Evolutionary conservation across 1,284 basidiomycete species (phyloP).

Genomic region (Anthracocystis setariae): DNA sequence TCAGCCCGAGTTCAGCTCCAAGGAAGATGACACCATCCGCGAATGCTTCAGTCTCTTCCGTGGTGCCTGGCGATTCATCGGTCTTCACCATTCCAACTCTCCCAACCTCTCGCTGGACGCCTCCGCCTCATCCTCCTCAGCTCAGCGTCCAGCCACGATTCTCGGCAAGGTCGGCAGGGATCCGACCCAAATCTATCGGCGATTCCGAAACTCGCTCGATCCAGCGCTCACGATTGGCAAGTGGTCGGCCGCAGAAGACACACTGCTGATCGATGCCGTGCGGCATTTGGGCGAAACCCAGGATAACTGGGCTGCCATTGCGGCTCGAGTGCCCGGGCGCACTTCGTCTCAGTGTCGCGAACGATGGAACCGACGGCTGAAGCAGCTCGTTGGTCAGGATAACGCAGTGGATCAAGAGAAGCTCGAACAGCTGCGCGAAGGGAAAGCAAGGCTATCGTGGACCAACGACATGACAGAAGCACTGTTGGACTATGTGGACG

Average conservation of each 20-base stretch:
- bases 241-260: constrained; percentile 36
- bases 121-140: not conserved
- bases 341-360: constrained; percentile 44
- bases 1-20: constrained; percentile 22
- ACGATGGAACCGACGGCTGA: constrained; percentile 30
- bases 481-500: constrained; percentile 19
- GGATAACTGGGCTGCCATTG: constrained; percentile 32
- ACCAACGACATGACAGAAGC: constrained; percentile 23
- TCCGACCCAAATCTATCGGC: constrained; percentile 23
- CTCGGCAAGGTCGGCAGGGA: constrained; percentile 34
- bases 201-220: constrained; percentile 35
- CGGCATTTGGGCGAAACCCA: constrained; percentile 1
- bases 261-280: constrained; percentile 22
- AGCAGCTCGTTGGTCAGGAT: constrained; percentile 13
- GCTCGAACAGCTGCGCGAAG: constrained; percentile 7
- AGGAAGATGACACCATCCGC: constrained; percentile 29
- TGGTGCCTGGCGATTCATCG: constrained; percentile 40
- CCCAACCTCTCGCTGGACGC: constrained; percentile 12
- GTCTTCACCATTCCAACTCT: constrained; percentile 16
- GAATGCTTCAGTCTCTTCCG: constrained; percentile 40
- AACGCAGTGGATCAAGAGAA: not conserved
- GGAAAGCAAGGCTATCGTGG: constrained; percentile 24
- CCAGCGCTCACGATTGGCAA: constrained; percentile 31
- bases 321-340: constrained; percentile 27
- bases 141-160: constrained; percentile 7